Evolutionary conservation across 2,329 filamentous ascomycete species (phyloP), one percentile per base, ranked within the genome.

Genomic region (Phaeosphaeria sp.): DNA sequence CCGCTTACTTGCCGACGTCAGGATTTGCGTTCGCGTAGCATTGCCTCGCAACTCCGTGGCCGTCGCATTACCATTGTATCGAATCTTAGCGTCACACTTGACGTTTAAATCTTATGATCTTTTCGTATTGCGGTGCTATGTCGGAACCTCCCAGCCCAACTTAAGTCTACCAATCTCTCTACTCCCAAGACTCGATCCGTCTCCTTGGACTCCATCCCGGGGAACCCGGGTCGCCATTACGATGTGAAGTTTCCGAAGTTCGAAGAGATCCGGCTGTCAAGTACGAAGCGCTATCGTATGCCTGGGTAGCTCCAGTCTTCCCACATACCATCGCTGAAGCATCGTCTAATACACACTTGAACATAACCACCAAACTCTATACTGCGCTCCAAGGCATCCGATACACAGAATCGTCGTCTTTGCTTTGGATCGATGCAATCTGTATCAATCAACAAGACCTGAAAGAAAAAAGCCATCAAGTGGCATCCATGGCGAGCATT

Each of bases 401-500:
- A 39, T 27, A 30, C 55, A 13, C 55, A 51, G 39, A 43, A 43
- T 46, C 50, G 53, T 40, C 51, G 39, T 51, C 21, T 58, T 25
- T 62, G 39, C 21, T 59, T 49, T 40, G 25, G 47, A 22, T 21
- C 44, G 30, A 49, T 40, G 30, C 47, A 1, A 39, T 49, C 15
- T 49, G 25, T 22, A 49, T 49, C 47, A 49, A 61, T 27, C 56
- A 61, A 49, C 9, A 39, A 25, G 46, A 61, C 27, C 13, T 46
- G 20, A 27, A 47, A 17, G 64, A 67, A n/a, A 67, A 67, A 43
- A 55, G 59, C 36, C 27, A 55, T n/a, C 62, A 65, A 45, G 58
- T 67, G 17, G 56, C 57, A 2, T 22, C 61, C 5, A 67, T 65
- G 64, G 56, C 53, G 6, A 15, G 36, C 27, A 57, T 65, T 7